phyloP scores from a whole-genome alignment of 352 stramenopile species.

The Phytophthora pistaciae region DNA sequence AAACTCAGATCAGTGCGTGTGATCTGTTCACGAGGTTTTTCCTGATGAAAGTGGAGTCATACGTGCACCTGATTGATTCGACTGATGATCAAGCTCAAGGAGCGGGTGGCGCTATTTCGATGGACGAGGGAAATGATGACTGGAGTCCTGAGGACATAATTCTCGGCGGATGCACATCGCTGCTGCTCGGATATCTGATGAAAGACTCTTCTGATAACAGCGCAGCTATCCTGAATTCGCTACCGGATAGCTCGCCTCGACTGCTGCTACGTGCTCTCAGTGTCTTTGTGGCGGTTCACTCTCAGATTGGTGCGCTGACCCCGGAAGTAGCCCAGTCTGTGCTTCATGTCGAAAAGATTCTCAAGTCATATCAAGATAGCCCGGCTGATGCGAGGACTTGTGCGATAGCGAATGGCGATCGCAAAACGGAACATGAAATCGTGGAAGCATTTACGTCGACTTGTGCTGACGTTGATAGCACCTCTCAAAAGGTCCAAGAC shows the following conservation, averaged over 20 bases:
- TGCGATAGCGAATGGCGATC: neutral
- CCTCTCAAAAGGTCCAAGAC: neutral
- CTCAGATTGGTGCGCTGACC: constrained; percentile 79
- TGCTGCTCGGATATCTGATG: constrained; percentile 83
- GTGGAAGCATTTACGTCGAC: neutral
- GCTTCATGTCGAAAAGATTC: constrained; percentile 70
- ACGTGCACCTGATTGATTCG: constrained; percentile 50
- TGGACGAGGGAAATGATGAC: constrained; percentile 33
- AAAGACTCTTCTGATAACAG: constrained; percentile 51
- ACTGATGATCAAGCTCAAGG: constrained; percentile 22
- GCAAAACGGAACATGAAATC: neutral
- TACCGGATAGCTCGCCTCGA: constrained; percentile 57
- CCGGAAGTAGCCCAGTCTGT: constrained; percentile 71
- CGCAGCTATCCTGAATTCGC: constrained; percentile 37
- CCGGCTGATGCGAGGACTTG: neutral
- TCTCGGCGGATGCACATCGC: constrained; percentile 68
- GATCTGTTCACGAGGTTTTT: constrained; percentile 65
- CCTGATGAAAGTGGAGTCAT: constrained; percentile 60
- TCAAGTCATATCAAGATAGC: constrained; percentile 46
- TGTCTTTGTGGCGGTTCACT: constrained; percentile 79
- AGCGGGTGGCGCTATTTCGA: constrained; percentile 9
- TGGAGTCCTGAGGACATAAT: constrained; percentile 83
- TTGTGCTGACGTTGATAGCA: constrained; percentile 2
- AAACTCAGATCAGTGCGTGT: constrained; percentile 29
- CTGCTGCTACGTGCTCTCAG: constrained; percentile 64